A percentile compares a stretch with the other conserved stretches of the same genome.
Evolutionary conservation across 2,329 filamentous ascomycete genomes (phyloP).

Genomic region (Cordyceps militaris): DNA sequence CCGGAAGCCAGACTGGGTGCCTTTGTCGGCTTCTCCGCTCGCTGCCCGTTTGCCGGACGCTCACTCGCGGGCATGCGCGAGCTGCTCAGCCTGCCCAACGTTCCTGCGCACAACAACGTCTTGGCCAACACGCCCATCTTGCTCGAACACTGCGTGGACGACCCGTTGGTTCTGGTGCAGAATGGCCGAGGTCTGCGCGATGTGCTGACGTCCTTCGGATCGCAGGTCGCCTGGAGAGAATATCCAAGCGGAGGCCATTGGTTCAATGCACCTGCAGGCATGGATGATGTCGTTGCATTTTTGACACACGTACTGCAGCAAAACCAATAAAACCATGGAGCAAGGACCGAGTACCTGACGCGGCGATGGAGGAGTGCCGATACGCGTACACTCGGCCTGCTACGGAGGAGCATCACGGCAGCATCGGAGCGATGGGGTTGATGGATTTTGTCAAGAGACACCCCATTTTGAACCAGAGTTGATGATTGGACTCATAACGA

Average conservation of each 20-base stretch:
- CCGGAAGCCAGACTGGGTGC: constrained; percentile 20
- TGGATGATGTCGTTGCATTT: constrained; percentile 35
- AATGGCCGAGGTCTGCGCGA: constrained; percentile 30
- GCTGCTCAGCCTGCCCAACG: constrained; percentile 20
- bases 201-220: constrained; percentile 29
- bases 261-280: constrained; percentile 36
- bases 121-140: constrained; percentile 37
- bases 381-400: no score
- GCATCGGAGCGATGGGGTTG: no score
- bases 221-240: constrained; percentile 33
- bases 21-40: constrained; percentile 32
- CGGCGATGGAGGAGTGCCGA: no score
- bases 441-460: no score
- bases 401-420: no score
- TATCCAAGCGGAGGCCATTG: constrained; percentile 38
- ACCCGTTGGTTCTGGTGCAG: constrained; percentile 32
- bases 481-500: no score
- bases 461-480: no score
- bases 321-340: background rate
- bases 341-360: no score
- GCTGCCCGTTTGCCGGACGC: constrained; percentile 29
- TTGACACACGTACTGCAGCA: constrained; percentile 16
- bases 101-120: constrained; percentile 22
- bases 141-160: constrained; percentile 38
- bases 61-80: constrained; percentile 25